Percentiles rank a stretch among this genome's conserved stretches.
phyloP scores from a whole-genome alignment of 805 yeast species.

The Cyberlindnera maritima region DNA sequence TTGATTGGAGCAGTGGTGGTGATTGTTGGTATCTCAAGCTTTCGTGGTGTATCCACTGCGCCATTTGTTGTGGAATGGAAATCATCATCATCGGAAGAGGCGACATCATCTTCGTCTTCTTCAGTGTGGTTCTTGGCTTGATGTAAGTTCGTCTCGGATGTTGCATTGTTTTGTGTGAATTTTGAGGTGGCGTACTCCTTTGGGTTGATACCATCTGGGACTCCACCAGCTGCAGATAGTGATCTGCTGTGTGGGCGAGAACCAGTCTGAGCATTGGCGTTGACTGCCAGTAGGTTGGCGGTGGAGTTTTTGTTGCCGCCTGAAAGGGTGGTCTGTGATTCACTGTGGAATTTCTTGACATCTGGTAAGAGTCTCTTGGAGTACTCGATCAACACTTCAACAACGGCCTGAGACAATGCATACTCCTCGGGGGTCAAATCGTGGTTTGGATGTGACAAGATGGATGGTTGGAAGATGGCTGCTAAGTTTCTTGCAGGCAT shows the following conservation, averaged over 20 bases:
- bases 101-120: constrained; percentile 13
- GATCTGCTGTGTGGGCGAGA: constrained; percentile 39
- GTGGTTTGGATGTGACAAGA: constrained; percentile 87
- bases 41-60: neutral
- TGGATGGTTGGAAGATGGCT: constrained; percentile 96
- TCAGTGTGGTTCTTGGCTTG: constrained; percentile 10
- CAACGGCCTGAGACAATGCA: constrained; percentile 78
- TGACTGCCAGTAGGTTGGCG: constrained; percentile 18
- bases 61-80: neutral
- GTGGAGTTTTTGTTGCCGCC: constrained; percentile 17
- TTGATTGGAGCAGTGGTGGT: constrained; percentile 10
- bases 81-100: constrained; percentile 9
- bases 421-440: constrained; percentile 92
- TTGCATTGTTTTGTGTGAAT: constrained; percentile 4
- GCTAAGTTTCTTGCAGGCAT: constrained; percentile 95
- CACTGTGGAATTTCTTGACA: constrained; percentile 30
- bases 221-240: constrained; percentile 44
- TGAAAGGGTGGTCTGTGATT: constrained; percentile 8
- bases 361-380: constrained; percentile 73
- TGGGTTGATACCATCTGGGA: constrained; percentile 34
- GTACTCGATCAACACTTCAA: constrained; percentile 86
- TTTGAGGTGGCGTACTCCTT: constrained; percentile 4
- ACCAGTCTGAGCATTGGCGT: constrained; percentile 15
- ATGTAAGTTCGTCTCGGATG: constrained; percentile 11
- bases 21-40: neutral